These are phyloP conservation scores for Plasmodium berghei DNA, from an alignment of 169 alveolate genomes.

Conservation along the genomic window DNA sequence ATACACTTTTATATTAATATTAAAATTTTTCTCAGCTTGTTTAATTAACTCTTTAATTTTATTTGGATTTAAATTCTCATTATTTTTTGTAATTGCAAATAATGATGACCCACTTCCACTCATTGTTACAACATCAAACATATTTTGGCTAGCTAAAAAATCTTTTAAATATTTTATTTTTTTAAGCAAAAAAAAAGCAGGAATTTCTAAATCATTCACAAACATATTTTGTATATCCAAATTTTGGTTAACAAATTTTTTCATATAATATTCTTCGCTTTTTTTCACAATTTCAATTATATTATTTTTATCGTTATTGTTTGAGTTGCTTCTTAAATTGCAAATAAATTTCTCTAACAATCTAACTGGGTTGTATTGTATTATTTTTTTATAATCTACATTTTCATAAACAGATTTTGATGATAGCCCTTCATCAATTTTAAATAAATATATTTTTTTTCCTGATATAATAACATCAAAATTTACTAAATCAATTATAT, in stretches of 20 bases:
- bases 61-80: conserved; percentile 15
- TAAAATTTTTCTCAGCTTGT: conserved; percentile 18
- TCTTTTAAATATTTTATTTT: conserved; percentile 42
- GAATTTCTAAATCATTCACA: conserved; percentile 54
- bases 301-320: not conserved
- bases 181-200: conserved; percentile 41
- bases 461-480: conserved; percentile 23
- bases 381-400: conserved; percentile 49
- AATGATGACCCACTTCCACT: conserved; percentile 73
- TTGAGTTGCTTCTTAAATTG: not conserved
- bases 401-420: conserved; percentile 46
- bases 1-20: conserved; percentile 32
- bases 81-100: conserved; percentile 55
- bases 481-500: conserved; percentile 31
- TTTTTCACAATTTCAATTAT: conserved; percentile 21
- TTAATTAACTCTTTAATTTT: conserved; percentile 41
- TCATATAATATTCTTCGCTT: conserved; percentile 20
- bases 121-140: conserved; percentile 66
- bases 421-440: conserved; percentile 43
- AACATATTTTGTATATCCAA: conserved; percentile 17
- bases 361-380: conserved; percentile 50
- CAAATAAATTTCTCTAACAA: conserved; percentile 31
- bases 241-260: conserved; percentile 11
- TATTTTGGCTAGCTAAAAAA: conserved; percentile 14
- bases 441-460: conserved; percentile 44